Percentiles rank a stretch among this genome's conserved stretches.
These are phyloP conservation scores for Dothidotthia symphoricarpi DNA, from an alignment of 2,329 filamentous ascomycete genomes.

Conservation along the genomic window DNA sequence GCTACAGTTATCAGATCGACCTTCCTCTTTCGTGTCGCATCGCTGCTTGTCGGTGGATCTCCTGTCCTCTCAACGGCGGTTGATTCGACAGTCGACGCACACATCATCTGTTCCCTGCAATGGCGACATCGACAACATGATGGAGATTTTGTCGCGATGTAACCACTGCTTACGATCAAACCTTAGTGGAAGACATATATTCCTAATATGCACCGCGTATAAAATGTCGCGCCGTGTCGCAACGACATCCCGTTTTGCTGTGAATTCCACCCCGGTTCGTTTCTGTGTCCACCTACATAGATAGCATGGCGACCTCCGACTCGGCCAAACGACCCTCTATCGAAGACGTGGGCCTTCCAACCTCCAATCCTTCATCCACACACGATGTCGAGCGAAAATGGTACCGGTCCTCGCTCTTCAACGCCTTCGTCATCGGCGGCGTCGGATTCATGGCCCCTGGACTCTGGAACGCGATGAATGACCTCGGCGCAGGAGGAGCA, in stretches of 20 bases:
- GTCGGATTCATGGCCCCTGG: slow-evolving; percentile 54
- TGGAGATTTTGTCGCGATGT: slow-evolving; percentile 7
- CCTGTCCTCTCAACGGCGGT: background rate
- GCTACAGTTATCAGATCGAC: slow-evolving; percentile 5
- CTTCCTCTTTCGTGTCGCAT: slow-evolving; percentile 6
- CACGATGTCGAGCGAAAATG: slow-evolving; percentile 33
- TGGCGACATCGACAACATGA: slow-evolving; percentile 13
- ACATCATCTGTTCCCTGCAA: slow-evolving; percentile 10
- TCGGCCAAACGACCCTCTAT: slow-evolving; percentile 11
- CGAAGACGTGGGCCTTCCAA: slow-evolving; percentile 10
- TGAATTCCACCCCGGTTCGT: background rate
- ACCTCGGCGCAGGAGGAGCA: slow-evolving; percentile 53
- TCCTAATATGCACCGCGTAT: slow-evolving; percentile 1
- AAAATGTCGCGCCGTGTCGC: background rate
- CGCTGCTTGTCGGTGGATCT: slow-evolving; percentile 1
- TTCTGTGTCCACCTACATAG: background rate
- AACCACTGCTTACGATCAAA: slow-evolving; percentile 6
- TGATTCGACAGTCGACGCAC: background rate
- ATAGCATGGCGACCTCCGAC: slow-evolving; percentile 7
- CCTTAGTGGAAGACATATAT: background rate
- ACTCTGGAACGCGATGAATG: slow-evolving; percentile 58
- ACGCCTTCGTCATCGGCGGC: slow-evolving; percentile 54
- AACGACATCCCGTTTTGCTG: background rate
- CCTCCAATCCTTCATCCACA: slow-evolving; percentile 7
- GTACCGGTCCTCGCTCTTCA: slow-evolving; percentile 55